phyloP scores from a whole-genome alignment of 345 rosid species.

The Corymbia maculata region DNA sequence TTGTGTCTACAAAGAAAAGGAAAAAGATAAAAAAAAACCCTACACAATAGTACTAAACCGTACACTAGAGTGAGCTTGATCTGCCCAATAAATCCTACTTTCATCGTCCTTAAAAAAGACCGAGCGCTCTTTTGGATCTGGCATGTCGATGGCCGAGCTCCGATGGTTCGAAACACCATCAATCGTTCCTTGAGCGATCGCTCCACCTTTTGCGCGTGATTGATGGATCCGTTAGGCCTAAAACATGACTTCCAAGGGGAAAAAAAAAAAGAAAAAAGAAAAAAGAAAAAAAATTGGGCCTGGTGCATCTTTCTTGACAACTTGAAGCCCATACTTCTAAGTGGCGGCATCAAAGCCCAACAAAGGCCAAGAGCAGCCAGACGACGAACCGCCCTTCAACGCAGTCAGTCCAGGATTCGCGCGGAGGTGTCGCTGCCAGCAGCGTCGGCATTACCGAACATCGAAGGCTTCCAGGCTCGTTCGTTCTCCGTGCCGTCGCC shows the following conservation, averaged over 20 bases:
- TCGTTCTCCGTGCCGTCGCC: neutral
- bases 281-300: neutral
- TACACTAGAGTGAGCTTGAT: neutral
- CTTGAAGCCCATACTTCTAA: neutral
- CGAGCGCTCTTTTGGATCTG: neutral
- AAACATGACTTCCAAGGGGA: too few species aligned
- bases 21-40: too few species aligned
- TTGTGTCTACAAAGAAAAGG: too few species aligned
- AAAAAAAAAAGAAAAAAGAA: too few species aligned
- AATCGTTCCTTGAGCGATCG: neutral
- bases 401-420: neutral
- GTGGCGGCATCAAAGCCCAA: neutral
- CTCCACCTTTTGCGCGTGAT: fast-evolving
- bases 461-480: neutral
- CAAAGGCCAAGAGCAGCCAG: neutral
- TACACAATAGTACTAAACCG: too few species aligned
- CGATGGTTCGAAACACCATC: neutral
- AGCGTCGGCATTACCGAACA: neutral
- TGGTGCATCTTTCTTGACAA: neutral
- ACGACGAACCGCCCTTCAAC: neutral
- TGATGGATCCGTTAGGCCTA: neutral
- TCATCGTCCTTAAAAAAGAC: too few species aligned
- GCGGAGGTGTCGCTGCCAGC: neutral
- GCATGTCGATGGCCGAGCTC: neutral
- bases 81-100: too few species aligned